These are phyloP conservation scores for Kodamaea alishanica DNA, from an alignment of 1,139 yeast genomes.

Conservation along the genomic window DNA sequence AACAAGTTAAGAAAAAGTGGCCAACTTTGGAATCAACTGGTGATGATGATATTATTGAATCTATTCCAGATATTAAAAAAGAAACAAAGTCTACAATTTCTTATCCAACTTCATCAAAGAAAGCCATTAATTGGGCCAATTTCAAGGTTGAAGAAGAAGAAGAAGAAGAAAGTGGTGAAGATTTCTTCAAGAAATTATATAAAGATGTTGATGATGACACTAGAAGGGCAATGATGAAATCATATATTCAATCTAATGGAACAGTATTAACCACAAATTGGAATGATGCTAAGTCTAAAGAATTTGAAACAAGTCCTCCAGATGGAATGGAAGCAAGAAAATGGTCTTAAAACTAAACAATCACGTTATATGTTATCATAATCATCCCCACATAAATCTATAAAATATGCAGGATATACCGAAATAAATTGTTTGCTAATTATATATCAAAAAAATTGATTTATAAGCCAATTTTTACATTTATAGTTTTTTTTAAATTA, in stretches of 20 bases:
- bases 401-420: no score
- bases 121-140: conserved; percentile 69
- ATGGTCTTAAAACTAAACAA: conserved; percentile 30
- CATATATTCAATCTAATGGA: conserved; percentile 90
- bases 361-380: no score
- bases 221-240: conserved; percentile 93
- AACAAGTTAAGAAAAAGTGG: conserved; percentile 42
- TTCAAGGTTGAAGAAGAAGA: conserved; percentile 52
- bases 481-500: no score
- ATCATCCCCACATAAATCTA: no score
- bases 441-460: no score
- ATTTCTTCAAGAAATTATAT: conserved; percentile 73
- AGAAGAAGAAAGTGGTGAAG: conserved; percentile 50
- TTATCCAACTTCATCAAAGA: conserved; percentile 64
- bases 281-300: conserved; percentile 75
- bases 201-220: conserved; percentile 85
- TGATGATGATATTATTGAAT: conserved; percentile 5
- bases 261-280: conserved; percentile 92
- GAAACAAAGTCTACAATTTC: conserved; percentile 17
- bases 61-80: conserved; percentile 8
- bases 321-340: conserved; percentile 56
- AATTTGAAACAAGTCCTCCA: conserved; percentile 74
- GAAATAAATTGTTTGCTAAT: no score
- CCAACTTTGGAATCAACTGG: conserved; percentile 33
- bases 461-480: no score